Base-by-base conservation (phyloP, 2,329 filamentous ascomycete genomes). In the Botrytis byssoidea region DNA sequence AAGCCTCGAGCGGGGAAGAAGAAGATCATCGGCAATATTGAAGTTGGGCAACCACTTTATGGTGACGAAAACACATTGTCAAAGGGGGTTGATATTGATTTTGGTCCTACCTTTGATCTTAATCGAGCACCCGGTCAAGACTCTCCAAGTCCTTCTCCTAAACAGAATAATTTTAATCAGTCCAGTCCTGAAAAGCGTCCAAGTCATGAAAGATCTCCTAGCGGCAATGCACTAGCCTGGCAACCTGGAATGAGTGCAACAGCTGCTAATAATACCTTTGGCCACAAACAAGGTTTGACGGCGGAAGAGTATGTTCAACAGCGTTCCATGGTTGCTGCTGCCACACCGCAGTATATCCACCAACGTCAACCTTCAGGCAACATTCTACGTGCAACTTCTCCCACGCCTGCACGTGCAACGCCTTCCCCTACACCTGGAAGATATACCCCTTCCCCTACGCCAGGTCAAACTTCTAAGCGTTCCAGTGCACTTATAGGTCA, bases 281-380 rank as follows among this genome's bases (percentile, higher is more conserved):
- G 86, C n/a, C 86, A 63, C 32, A 74, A 76, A 83, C 78, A 77
- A 60, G 83, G 83, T 14, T 80, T 97, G 20, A 92, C 91, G 7
- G 87, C 94, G 0, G 93, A 97, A 81, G 90, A 97, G 78, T 97
- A 92, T 83, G 93, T 97, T 9, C 90, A 94, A 78, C 91, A 95
- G 77, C 90, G 93, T 75, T 91, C 91, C 35, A 85, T 89, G 20
- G 85, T 86, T 29, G 85, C 86, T 25, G 85, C 86, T 16, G 84
- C 86, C 66, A 86, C 86, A 9, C 87, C 90, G 25, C 79, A 87
- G 59, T 88, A 89, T 81, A 83, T 85, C 1, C 91, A 93, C 79
- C 87, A 87, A 67, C 87, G 92, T 57, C 80, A 81, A 70, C 83
- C 86, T 2, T 90, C 90, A 0, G 85, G 86, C 64, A 86, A 86